Evolutionary conservation across 129 eudicot species (phyloP), one percentile per base, ranked within the genome.

Genomic region (Helianthus tuberosus): DNA sequence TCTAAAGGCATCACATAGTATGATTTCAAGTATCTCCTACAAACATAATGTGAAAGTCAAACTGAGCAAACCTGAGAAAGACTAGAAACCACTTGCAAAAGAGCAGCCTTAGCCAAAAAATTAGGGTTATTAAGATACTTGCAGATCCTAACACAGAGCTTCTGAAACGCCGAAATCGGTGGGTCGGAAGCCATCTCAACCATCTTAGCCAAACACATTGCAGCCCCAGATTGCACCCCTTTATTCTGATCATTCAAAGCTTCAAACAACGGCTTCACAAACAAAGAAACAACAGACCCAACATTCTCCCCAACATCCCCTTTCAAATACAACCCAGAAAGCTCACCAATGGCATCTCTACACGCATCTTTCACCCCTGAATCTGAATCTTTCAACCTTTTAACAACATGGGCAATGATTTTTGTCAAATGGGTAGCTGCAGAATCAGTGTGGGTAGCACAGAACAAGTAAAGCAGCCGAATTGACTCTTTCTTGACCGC

Each of bases 251-350:
- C 98, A 75, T 80, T 77, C 96, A 93, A 76, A 23, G 86, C 86
- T 81, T 93, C 98, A 78, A 93, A 88, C 84, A 94, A 88, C 0
- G 98, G 98, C 91, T 85, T 90, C 74, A 82, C 85, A 76, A 94
- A 94, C 80, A 94, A 68, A 5, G 88, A 81, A 61, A 90, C 98
- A 58, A 88, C 80, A 14, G 87, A 82, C 47, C 88, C 96, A 62
- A 85, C 78, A 76, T 71, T 82, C 46, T 83, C 90, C 52, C 73
- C 88, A 63, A 60, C 84, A 11, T 76, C 90, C 59, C 87, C 96
- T 62, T 85, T 90, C 66, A 94, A 71, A 76, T 90, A 94, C 78
- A 81, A 53, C 7, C 71, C 49, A 5, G 98, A 83, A 49, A 94
- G 79, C 50, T 85, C 64, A 48, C 98, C 98, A 88, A 94, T 88